A percentile compares a stretch with the other conserved stretches of the same genome.
These are phyloP conservation scores for Porphyra umbilicalis DNA, from an alignment of 31 red algal genomes.

Conservation along the genomic window DNA sequence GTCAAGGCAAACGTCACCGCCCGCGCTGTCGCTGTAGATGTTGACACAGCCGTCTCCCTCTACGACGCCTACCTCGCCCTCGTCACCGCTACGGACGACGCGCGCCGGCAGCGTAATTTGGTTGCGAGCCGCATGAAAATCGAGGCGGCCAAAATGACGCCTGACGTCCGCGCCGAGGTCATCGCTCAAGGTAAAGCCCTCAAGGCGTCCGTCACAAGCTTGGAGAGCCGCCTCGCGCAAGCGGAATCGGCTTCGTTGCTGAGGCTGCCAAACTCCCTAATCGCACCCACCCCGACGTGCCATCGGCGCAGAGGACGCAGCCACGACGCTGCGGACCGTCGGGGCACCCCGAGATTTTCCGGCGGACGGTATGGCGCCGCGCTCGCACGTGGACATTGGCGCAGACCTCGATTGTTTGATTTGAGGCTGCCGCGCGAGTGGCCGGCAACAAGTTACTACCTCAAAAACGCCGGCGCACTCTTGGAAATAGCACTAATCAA, in stretches of 20 bases:
- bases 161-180: conserved; percentile 40
- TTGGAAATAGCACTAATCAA: conserved; percentile 92
- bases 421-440: conserved; percentile 88
- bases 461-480: conserved; percentile 74
- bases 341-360: conserved; percentile 32
- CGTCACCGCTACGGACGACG: conserved; percentile 10
- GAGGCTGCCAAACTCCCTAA: conserved; percentile 83
- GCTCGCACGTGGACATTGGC: conserved; percentile 62
- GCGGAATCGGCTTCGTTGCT: conserved; percentile 28
- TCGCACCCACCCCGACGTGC: conserved; percentile 78
- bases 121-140: conserved; percentile 73
- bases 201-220: conserved; percentile 26
- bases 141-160: conserved; percentile 22
- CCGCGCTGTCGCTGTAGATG: conserved; percentile 63
- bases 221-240: conserved; percentile 44
- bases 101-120: conserved; percentile 65
- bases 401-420: conserved; percentile 71
- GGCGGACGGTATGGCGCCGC: conserved; percentile 27
- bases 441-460: conserved; percentile 77
- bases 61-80: conserved; percentile 58
- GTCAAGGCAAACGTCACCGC: conserved; percentile 57
- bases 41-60: conserved; percentile 40
- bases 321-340: conserved; percentile 21
- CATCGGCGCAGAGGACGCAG: conserved; percentile 72
- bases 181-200: conserved; percentile 69